Evolutionary conservation across 192 early-diverging fungal genomes (phyloP).

Genomic region (Radiomyces spectabilis): DNA sequence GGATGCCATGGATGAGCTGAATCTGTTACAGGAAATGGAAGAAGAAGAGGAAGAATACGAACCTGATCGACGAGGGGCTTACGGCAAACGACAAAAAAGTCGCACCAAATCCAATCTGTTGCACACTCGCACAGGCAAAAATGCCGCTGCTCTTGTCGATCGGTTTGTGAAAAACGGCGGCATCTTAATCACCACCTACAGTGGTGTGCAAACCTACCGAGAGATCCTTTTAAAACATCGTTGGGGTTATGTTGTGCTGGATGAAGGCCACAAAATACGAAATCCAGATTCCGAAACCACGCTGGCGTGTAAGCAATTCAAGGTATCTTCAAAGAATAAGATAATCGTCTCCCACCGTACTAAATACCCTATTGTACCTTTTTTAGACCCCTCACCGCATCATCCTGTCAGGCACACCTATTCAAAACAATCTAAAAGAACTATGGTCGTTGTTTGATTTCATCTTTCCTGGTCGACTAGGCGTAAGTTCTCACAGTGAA

Average conservation of each 20-base stretch:
- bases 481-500: slow-evolving; percentile 19
- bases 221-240: slow-evolving; percentile 55
- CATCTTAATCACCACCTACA: slow-evolving; percentile 85
- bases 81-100: slow-evolving; percentile 2
- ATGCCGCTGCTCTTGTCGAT: slow-evolving; percentile 37
- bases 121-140: slow-evolving; percentile 24
- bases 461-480: slow-evolving; percentile 68
- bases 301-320: slow-evolving; percentile 60
- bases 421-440: slow-evolving; percentile 76
- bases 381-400: slow-evolving; percentile 66
- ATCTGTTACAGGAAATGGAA: too few relatives aligned
- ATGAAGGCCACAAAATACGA: slow-evolving; percentile 95
- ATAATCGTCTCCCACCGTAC: too few relatives aligned
- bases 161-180: slow-evolving; percentile 47
- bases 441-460: slow-evolving; percentile 81
- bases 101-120: slow-evolving; percentile 3
- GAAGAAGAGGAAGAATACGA: slow-evolving; percentile 24
- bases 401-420: slow-evolving; percentile 73
- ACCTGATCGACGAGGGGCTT: slow-evolving; percentile 10
- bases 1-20: background rate
- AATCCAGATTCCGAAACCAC: slow-evolving; percentile 91
- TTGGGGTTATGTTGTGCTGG: slow-evolving; percentile 86
- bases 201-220: slow-evolving; percentile 68
- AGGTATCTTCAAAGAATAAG: slow-evolving; percentile 10
- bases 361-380: too few relatives aligned